A percentile compares a stretch with the other conserved stretches of the same genome.
Conservation (phyloP, 1,284 basidiomycete genomes). For the Tetrapyrgos nigripes region DNA sequence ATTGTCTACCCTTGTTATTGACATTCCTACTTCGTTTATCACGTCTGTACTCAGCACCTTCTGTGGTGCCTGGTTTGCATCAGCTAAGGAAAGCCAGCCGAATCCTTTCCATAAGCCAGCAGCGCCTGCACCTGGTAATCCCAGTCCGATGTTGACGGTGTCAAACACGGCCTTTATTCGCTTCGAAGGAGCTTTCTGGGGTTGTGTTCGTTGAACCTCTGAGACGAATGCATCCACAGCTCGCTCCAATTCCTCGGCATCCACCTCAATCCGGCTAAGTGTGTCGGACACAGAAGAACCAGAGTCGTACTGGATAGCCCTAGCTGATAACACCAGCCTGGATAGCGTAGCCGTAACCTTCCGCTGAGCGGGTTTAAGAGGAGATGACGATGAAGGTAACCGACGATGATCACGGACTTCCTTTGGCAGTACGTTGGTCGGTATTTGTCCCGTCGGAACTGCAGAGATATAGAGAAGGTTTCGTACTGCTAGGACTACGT, state of each 20-base stretch:
- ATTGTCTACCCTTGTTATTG: constrained; percentile 55
- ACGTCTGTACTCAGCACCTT: constrained; percentile 56
- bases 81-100: constrained; percentile 68
- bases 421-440: constrained; percentile 56
- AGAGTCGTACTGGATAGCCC: constrained; percentile 80
- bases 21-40: constrained; percentile 56
- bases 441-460: constrained; percentile 66
- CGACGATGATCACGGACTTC: constrained; percentile 44
- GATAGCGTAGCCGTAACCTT: constrained; percentile 83
- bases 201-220: constrained; percentile 69
- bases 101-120: constrained; percentile 81
- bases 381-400: constrained; percentile 50
- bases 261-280: constrained; percentile 74
- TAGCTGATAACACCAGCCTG: constrained; percentile 75
- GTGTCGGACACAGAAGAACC: constrained; percentile 66
- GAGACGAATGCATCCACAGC: constrained; percentile 76
- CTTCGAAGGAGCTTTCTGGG: constrained; percentile 48
- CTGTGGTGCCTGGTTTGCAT: constrained; percentile 52
- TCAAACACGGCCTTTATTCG: constrained; percentile 69
- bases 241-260: constrained; percentile 80
- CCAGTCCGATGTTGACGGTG: constrained; percentile 69
- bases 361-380: constrained; percentile 75
- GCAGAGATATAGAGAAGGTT: constrained; percentile 78
- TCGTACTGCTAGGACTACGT: constrained; percentile 74
- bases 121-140: constrained; percentile 74